Percentiles rank a stretch among this genome's conserved stretches.
Evolutionary conservation across 257 asterid genomes (phyloP).

Genomic region (Nicotiana attenuata): DNA sequence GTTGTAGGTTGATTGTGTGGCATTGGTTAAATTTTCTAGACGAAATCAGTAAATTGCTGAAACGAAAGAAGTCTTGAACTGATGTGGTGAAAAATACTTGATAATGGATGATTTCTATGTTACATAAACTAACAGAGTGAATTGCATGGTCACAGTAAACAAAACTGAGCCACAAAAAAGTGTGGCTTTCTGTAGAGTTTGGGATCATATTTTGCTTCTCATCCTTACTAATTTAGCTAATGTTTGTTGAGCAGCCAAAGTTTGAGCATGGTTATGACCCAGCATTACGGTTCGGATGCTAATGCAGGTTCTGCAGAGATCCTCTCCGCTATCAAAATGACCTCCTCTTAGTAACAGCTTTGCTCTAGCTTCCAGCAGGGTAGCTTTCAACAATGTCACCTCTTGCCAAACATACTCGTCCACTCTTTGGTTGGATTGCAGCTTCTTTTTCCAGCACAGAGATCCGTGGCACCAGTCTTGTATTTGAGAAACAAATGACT

Average conservation of each 20-base stretch:
- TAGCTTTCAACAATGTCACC: constrained; percentile 67
- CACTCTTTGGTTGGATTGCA: constrained; percentile 53
- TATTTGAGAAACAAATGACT: constrained; percentile 64
- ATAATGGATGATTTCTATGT: constrained; percentile 8
- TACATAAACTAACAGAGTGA: background rate
- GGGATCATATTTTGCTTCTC: constrained; percentile 69
- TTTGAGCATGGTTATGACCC: constrained; percentile 72
- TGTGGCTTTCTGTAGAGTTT: background rate
- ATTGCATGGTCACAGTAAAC: constrained; percentile 6
- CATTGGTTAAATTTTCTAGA: background rate
- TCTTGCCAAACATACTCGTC: constrained; percentile 89
- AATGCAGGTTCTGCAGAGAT: constrained; percentile 68
- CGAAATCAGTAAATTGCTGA: background rate
- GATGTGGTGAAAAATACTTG: constrained; percentile 1
- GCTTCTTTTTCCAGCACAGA: constrained; percentile 71
- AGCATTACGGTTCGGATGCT: constrained; percentile 86
- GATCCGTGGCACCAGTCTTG: constrained; percentile 84
- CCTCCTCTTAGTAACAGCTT: constrained; percentile 75
- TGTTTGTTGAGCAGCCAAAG: constrained; percentile 84
- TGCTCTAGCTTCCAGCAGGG: constrained; percentile 64
- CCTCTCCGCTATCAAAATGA: constrained; percentile 69
- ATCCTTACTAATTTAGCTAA: constrained; percentile 76
- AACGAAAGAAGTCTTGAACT: background rate
- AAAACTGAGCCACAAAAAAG: constrained; percentile 24
- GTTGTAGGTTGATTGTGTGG: background rate